Conservation (phyloP, 805 yeast species). For the Tetrapisispora arboricola region DNA sequence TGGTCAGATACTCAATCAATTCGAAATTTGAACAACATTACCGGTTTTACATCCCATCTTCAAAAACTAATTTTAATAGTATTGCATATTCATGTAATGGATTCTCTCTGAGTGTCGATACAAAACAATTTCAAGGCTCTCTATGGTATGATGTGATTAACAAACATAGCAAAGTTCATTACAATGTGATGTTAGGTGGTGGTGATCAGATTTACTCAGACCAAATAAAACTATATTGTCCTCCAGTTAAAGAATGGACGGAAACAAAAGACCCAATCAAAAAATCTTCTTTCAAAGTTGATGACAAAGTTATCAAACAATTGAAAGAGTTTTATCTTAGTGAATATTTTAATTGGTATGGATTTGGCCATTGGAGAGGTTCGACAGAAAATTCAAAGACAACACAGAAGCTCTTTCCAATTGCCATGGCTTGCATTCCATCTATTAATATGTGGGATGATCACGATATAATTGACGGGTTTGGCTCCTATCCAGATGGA, state of each 20-base stretch:
- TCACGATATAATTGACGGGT: constrained; percentile 95
- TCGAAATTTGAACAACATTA: constrained; percentile 34
- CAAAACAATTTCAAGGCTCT: constrained; percentile 57
- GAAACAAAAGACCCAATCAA: constrained; percentile 39
- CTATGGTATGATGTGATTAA: constrained; percentile 79
- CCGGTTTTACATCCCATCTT: constrained; percentile 62
- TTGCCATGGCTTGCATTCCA: constrained; percentile 76
- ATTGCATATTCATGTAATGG: constrained; percentile 88
- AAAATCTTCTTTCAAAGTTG: constrained; percentile 36
- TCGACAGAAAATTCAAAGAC: constrained; percentile 44
- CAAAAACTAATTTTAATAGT: constrained; percentile 61
- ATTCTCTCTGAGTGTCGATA: constrained; percentile 64
- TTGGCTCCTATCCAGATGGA: constrained; percentile 70
- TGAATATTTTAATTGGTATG: constrained; percentile 82
- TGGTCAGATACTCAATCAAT: constrained; percentile 53
- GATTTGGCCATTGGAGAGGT: constrained; percentile 79
- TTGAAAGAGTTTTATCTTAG: constrained; percentile 57
- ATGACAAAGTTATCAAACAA: constrained; percentile 41
- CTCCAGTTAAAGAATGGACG: constrained; percentile 52
- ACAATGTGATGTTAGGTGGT: constrained; percentile 95
- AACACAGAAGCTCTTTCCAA: constrained; percentile 55
- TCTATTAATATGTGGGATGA: constrained; percentile 82
- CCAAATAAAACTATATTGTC: constrained; percentile 51
- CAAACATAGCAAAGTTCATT: constrained; percentile 51
- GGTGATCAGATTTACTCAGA: constrained; percentile 95